Base-by-base conservation (phyloP, 2,329 filamentous ascomycete species). In the Aspergillus transmontanensis region DNA sequence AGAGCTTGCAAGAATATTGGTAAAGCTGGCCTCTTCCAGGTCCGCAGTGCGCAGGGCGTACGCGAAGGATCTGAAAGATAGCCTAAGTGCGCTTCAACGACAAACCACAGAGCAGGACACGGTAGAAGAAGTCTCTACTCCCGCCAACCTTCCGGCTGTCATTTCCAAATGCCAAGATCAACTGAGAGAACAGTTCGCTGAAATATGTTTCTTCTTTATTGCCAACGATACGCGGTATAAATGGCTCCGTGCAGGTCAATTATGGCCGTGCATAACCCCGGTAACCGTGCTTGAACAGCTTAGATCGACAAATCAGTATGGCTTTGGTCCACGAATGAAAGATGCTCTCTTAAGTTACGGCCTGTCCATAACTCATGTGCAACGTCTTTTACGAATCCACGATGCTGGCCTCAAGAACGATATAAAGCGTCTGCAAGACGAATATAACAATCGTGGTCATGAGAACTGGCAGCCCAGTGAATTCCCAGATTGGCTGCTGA, bases 401-500 rank as follows among this genome's bases (percentile, higher is more conserved):
- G 76, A 80, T 59, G 77, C 80, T 0, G 50, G 63, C 2, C 53
- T 65, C n/a, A 79, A 79, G 56, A 1, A 28, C 0, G 74, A 78
- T 28, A 6, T 62, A 0, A 69, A 78, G 14, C 70, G 76, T 56
- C 45, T 81, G 2, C 26, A 66, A 0, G 76, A 85, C 2, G 86
- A 89, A 63, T 67, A 73, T 12, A 61, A 62, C 0, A 86, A 85
- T 57, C 39, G 48, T 0, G 87, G 85, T 0, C 88, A 90, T 68
- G 71, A 69, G 0, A 85, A 87, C 34, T 90, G 88, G 88, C 69
- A 79, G 3, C 83, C 86, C 0, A 21, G 72, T 0, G 75, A 85
- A 0, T 73, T 83, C 36, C 80, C 86, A 0, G 89, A 92, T 68
- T 90, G 88, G 85, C 73, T 92, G 0, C 77, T 92, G 0, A 74